A percentile compares a stretch with the other conserved stretches of the same genome.
Evolutionary conservation across 2,329 filamentous ascomycete genomes (phyloP).

Genomic region (Colletotrichum sidae): DNA sequence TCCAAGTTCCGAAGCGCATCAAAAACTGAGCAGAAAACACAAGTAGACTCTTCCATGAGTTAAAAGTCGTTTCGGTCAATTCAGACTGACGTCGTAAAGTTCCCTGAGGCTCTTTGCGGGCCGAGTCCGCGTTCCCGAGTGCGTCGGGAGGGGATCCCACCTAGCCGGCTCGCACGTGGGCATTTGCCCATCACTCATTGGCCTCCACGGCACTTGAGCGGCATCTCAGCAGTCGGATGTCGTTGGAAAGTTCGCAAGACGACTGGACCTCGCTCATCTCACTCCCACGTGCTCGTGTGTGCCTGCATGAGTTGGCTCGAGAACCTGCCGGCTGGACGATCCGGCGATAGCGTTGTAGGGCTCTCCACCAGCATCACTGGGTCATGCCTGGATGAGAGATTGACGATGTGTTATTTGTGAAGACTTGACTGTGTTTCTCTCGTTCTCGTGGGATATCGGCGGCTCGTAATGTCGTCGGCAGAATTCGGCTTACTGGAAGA

Average conservation of each 20-base stretch:
- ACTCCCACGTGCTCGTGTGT: conserved; percentile 3
- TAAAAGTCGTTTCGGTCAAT: no score
- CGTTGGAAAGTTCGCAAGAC: not conserved
- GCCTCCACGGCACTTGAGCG: not conserved
- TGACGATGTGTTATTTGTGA: not conserved
- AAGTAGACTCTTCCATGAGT: no score
- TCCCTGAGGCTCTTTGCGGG: not conserved
- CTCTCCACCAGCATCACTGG: conserved; percentile 4
- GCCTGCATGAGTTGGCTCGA: not conserved
- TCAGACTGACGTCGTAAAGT: not conserved
- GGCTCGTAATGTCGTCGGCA: no score
- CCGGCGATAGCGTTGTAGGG: not conserved
- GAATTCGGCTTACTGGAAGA: no score
- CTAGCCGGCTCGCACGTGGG: not conserved
- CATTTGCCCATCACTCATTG: not conserved
- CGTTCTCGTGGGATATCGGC: not conserved
- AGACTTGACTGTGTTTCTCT: not conserved
- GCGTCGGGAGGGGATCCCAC: not conserved
- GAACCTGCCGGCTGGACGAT: conserved; percentile 1
- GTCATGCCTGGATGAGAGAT: not conserved
- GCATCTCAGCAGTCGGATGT: no score
- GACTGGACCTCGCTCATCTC: not conserved
- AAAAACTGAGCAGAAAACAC: no score
- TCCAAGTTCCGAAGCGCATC: no score
- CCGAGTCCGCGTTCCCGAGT: not conserved